Evolutionary conservation across 768 basidiomycete genomes (phyloP), one percentile per base, ranked within the genome.

Genomic region (Pleurotus platypus): DNA sequence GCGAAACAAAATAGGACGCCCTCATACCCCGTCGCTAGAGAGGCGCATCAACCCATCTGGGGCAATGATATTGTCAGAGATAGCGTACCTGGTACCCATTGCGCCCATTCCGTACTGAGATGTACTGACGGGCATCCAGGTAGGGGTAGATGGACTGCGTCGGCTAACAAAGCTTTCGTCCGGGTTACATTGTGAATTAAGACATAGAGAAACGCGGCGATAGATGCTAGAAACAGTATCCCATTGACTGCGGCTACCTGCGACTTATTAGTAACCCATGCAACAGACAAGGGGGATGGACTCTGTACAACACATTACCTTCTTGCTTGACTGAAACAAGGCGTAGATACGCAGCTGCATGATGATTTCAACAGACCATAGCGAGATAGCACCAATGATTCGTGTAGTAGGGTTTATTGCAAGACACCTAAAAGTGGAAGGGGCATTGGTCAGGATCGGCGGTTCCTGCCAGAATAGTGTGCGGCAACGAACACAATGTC

Each of bases 341-440:
- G 75, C 76, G 59, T 78, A 78, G 22, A 80, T 67, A 5, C 78
- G 69, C 16, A 80, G 59, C 61, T 78, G 77, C 75, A 81, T 77
- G 57, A 79, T 65, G 11, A 80, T 75, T 62, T 81, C 77, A n/a
- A 81, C 69, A 35, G 75, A 71, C 78, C 79, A 80, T 5, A 81
- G 64, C 30, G 72, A 74, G 30, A 79, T 67, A 1, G 75, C 77
- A 5, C 79, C 78, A 3, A 71, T 69, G 13, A 78, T 62, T 4
- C 76, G 72, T 20, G 30, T 35, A 8, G 73, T 69, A 4, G 77
- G 70, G 60, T 78, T 77, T 65, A 75, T 75, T 3, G 70, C 73
- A n/a, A 78, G 66, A 56, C 78, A 80, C 35, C 79, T 79, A 39
- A 18, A 13, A 16, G 15, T 18, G 8, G 22, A 47, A 37, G 11